Evolutionary conservation across 257 asterid species (phyloP).

Genomic region (Linaria vulgaris): DNA sequence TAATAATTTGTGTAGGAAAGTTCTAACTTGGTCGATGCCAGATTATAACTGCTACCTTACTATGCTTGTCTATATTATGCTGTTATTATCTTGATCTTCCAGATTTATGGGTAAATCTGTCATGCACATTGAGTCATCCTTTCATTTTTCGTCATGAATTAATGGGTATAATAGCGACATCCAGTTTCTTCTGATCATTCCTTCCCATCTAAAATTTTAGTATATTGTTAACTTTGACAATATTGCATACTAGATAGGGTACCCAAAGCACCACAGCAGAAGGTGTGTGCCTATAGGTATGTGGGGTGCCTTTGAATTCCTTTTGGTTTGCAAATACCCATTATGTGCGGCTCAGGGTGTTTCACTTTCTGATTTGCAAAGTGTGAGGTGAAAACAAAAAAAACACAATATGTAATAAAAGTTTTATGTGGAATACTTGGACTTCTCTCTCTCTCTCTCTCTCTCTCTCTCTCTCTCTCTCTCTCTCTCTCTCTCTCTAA

Average conservation of each 20-base stretch:
- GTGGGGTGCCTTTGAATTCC: conserved; percentile 1
- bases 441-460: no score
- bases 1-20: conserved; percentile 9
- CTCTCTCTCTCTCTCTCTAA: no score
- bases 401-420: no score
- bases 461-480: no score
- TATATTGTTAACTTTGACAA: not conserved
- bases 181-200: not conserved
- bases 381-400: no score
- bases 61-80: conserved; percentile 9
- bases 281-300: not conserved
- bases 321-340: no score
- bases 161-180: not conserved
- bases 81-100: not conserved
- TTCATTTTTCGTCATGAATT: not conserved
- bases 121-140: not conserved
- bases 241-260: not conserved
- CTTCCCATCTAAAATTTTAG: not conserved
- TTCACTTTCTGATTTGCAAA: no score
- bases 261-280: not conserved
- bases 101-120: not conserved
- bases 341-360: no score
- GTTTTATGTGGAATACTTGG: no score
- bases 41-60: not conserved
- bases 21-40: conserved; percentile 11